Evolutionary conservation across 768 basidiomycete species (phyloP).

Genomic region (Strobilomyces echinocephalus): DNA sequence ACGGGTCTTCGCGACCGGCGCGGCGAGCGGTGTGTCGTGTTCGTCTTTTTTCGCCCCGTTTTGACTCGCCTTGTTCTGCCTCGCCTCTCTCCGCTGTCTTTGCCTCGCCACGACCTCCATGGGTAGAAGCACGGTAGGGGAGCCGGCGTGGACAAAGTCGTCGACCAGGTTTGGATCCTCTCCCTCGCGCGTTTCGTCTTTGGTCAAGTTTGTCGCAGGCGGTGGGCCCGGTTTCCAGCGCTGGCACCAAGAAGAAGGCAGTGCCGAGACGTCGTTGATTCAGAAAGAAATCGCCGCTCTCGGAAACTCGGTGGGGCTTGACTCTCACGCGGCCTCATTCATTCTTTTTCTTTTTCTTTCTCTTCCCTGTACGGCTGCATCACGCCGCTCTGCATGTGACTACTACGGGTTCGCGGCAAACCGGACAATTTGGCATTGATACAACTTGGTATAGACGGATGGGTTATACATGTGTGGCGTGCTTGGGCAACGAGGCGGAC

Average conservation of each 20-base stretch:
- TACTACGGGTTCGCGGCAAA: neutral
- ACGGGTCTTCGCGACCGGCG: slow-evolving; percentile 22
- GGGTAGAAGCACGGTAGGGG: slow-evolving; percentile 24
- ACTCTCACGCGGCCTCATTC: neutral
- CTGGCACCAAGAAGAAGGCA: slow-evolving; percentile 19
- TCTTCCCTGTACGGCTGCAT: no score
- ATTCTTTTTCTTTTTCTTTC: no score
- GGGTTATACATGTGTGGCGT: slow-evolving; percentile 15
- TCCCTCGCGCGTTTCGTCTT: neutral
- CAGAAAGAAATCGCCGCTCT: neutral
- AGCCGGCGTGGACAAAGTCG: slow-evolving; percentile 10
- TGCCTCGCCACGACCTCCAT: neutral
- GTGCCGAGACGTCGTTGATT: slow-evolving; percentile 22
- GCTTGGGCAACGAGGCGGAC: slow-evolving; percentile 1
- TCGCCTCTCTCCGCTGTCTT: neutral
- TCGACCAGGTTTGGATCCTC: slow-evolving; percentile 22
- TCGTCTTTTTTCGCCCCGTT: neutral
- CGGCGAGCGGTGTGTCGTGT: slow-evolving; percentile 23
- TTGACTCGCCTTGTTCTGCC: neutral
- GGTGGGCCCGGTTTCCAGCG: neutral
- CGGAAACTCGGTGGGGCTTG: neutral
- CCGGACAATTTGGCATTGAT: slow-evolving; percentile 14
- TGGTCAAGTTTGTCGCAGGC: slow-evolving; percentile 7
- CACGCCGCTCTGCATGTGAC: neutral
- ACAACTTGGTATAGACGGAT: slow-evolving; percentile 14